Conservation (phyloP, 176 grass and related monocot genomes). For the Triticum monococcum region DNA sequence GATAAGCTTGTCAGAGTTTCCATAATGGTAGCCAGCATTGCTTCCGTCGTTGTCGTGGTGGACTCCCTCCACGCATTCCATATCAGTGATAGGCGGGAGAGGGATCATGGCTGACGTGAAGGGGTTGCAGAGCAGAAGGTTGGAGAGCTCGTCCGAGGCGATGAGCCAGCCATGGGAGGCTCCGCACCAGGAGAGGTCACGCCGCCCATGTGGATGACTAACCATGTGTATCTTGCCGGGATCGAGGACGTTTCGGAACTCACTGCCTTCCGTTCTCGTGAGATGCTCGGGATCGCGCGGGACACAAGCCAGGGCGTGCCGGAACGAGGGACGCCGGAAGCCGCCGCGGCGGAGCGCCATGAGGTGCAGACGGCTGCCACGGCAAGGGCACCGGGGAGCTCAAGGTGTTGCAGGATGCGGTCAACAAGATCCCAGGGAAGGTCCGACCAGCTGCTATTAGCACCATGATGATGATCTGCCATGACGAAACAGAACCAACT, state of each 20-base stretch:
- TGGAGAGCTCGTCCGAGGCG: background rate
- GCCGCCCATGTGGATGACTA: background rate
- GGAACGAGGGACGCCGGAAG: background rate
- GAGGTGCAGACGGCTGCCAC: background rate
- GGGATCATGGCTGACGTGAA: background rate
- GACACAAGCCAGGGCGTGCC: slow-evolving; percentile 1
- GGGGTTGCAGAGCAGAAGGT: slow-evolving; percentile 8
- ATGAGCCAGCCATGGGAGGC: slow-evolving; percentile 27
- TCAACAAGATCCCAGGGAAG: background rate
- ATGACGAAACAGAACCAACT: background rate
- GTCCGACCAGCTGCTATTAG: background rate
- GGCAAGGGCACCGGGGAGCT: background rate
- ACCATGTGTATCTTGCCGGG: background rate
- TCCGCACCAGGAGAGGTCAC: background rate
- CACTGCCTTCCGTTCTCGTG: background rate
- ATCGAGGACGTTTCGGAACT: background rate
- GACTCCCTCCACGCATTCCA: background rate
- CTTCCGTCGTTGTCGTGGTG: background rate
- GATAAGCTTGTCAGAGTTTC: background rate
- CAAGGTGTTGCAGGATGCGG: background rate
- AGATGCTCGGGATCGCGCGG: too few relatives aligned
- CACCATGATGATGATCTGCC: background rate
- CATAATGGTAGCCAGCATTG: background rate
- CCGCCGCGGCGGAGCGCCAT: background rate
- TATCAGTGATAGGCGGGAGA: slow-evolving; percentile 10